Evolutionary conservation across 495 filamentous ascomycete species (phyloP), one percentile per base, ranked within the genome.

Genomic region (Hypoxylon perforatum): DNA sequence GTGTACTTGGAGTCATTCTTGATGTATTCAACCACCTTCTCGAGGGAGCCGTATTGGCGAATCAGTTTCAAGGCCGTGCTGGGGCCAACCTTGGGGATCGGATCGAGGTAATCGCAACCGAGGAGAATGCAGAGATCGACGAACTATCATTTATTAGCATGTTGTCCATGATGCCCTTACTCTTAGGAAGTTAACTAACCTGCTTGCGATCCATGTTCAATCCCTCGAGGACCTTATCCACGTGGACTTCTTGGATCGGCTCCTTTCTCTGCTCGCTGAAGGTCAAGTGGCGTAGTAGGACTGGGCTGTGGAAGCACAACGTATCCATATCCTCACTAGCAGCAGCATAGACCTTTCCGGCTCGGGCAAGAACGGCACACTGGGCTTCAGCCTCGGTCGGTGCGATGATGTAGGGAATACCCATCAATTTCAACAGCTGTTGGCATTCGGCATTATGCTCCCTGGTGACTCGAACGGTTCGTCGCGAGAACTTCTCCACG

Each of bases 311-410:
- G 75, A 98, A 99, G 75, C 95, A 97, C 15, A 99, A 81, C 0
- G 95, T 99, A 73, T 99, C 95, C 95, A 99, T 99, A 80, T 99
- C 95, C 81, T 99, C 95, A 41, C 90, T 94, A 1, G 95, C 95
- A 22, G 95, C 95, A 14, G 93, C 95, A 66, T 95, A 99, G 30
- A 99, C 95, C 79, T 97, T 98, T 10, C 92, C 94, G 14, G 91
- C 95, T 54, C 91, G 84, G 1, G 95, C 95, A 54, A 99, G 83
- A 28, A 89, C 90, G 0, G 95, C 96, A 68, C 95, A 99, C 71
- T 99, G 95, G 1, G 95, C 95, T 79, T 99, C 95, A 5, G 95
- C 95, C 77, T 99, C 95, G 6, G 96, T 98, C 0, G 95, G 95
- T 0, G 95, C 96, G 75, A 95, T 84, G 49, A 99, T 94, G 72